A percentile compares a stretch with the other conserved stretches of the same genome.
Conservation (phyloP, 2,329 filamentous ascomycete species). For the Aspergillus intermedius region DNA sequence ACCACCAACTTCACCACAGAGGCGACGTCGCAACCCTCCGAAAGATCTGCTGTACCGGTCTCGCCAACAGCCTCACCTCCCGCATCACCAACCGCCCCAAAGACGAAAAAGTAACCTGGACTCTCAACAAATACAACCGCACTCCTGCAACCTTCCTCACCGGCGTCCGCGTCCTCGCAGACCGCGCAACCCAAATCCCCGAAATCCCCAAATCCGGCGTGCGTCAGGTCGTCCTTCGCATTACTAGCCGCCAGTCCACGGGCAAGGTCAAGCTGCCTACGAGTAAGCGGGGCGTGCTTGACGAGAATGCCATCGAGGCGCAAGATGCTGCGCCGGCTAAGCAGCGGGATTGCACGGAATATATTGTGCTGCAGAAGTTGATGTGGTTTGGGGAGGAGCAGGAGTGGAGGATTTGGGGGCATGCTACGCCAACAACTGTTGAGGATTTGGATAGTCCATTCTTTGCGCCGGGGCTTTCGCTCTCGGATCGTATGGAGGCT, state of each 20-base stretch:
- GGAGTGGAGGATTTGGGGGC: conserved; percentile 48
- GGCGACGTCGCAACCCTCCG: conserved; percentile 31
- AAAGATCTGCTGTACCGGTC: conserved; percentile 33
- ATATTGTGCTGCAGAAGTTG: conserved; percentile 46
- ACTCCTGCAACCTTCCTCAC: conserved; percentile 31
- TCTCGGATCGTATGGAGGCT: conserved; percentile 29
- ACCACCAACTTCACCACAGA: conserved; percentile 10
- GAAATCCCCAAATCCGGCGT: conserved; percentile 32
- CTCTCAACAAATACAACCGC: conserved; percentile 31
- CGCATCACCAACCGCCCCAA: conserved; percentile 31
- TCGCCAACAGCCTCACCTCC: conserved; percentile 26
- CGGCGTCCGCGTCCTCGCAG: conserved; percentile 34
- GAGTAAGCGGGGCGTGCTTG: neutral
- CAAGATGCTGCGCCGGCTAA: conserved; percentile 18
- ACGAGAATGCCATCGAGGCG: conserved; percentile 2
- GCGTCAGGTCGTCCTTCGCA: conserved; percentile 35
- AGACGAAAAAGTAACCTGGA: conserved; percentile 29
- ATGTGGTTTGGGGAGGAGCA: conserved; percentile 35
- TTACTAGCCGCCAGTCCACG: conserved; percentile 33
- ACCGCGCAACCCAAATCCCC: conserved; percentile 37
- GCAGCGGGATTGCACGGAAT: conserved; percentile 42
- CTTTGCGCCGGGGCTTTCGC: conserved; percentile 29
- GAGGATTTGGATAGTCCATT: conserved; percentile 31
- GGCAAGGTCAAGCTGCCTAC: conserved; percentile 12
- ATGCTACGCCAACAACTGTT: conserved; percentile 37